phyloP scores from a whole-genome alignment of 306 rosid species.

The Gastrolobium villosum region DNA sequence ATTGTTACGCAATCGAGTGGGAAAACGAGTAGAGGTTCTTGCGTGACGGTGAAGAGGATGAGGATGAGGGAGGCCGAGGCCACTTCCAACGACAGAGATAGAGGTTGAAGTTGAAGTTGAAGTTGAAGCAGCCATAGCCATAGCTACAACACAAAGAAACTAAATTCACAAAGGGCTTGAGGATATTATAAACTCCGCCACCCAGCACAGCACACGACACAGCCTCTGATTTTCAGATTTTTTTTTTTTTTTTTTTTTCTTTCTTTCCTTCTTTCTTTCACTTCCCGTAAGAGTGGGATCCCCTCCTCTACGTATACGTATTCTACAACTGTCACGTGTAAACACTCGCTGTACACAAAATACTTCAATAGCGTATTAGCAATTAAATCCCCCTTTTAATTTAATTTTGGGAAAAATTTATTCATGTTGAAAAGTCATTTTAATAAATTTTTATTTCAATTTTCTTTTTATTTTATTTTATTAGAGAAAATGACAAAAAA shows the following conservation, averaged over 20 bases:
- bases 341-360: background rate
- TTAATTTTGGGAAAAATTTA: too few relatives aligned
- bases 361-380: too few relatives aligned
- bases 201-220: background rate
- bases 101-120: slow-evolving; percentile 10
- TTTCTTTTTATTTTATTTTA: background rate
- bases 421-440: too few relatives aligned
- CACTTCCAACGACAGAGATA: slow-evolving; percentile 46
- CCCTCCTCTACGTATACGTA: background rate
- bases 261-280: background rate
- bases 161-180: background rate
- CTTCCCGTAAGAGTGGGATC: background rate
- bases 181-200: background rate
- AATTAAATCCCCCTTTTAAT: too few relatives aligned
- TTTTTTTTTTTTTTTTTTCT: slow-evolving; percentile 3
- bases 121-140: slow-evolving; percentile 44
- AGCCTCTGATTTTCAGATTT: slow-evolving; percentile 45
- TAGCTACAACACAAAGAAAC: background rate
- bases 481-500: too few relatives aligned
- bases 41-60: slow-evolving; percentile 29
- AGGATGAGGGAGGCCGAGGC: slow-evolving; percentile 45
- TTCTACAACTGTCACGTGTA: slow-evolving; percentile 19
- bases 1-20: slow-evolving; percentile 43
- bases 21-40: slow-evolving; percentile 12
- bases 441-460: background rate